Percentiles rank a stretch among this genome's conserved stretches.
phyloP scores from a whole-genome alignment of 116 monocot species.

The Cymodocea nodosa region DNA sequence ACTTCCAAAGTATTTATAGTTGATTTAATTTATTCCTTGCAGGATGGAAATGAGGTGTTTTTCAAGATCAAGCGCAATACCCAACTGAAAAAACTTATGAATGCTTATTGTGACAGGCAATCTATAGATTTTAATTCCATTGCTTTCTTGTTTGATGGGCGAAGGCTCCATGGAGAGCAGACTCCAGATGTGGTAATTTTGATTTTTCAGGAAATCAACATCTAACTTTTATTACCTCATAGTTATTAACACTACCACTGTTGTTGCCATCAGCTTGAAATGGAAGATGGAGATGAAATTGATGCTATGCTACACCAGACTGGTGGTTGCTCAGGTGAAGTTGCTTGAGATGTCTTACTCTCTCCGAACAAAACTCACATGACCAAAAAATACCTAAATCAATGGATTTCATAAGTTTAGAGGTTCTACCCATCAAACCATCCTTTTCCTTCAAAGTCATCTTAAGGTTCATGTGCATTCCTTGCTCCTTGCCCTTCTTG shows the following conservation, averaged over 20 bases:
- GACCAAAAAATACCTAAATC: neutral
- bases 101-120: slow-evolving; percentile 24
- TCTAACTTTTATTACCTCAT: too few relatives aligned
- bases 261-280: slow-evolving; percentile 17
- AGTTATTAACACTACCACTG: too few relatives aligned
- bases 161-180: slow-evolving; percentile 21
- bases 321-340: slow-evolving; percentile 5
- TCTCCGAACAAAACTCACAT: too few relatives aligned
- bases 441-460: neutral
- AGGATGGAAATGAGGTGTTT: slow-evolving; percentile 31
- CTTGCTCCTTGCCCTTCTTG: too few relatives aligned
- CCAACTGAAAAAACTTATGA: slow-evolving; percentile 24
- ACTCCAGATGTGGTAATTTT: slow-evolving; percentile 19
- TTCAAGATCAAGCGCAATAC: slow-evolving; percentile 28
- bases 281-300: slow-evolving; percentile 30
- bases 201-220: neutral
- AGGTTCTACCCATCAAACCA: neutral
- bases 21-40: neutral
- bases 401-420: neutral
- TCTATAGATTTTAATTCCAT: slow-evolving; percentile 20
- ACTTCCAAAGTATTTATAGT: too few relatives aligned
- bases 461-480: too few relatives aligned
- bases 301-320: slow-evolving; percentile 33
- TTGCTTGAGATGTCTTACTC: too few relatives aligned
- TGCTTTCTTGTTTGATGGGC: slow-evolving; percentile 23